Evolutionary conservation across 192 early-diverging fungal genomes (phyloP).

Genomic region (Rhizoclosmatium sp.): DNA sequence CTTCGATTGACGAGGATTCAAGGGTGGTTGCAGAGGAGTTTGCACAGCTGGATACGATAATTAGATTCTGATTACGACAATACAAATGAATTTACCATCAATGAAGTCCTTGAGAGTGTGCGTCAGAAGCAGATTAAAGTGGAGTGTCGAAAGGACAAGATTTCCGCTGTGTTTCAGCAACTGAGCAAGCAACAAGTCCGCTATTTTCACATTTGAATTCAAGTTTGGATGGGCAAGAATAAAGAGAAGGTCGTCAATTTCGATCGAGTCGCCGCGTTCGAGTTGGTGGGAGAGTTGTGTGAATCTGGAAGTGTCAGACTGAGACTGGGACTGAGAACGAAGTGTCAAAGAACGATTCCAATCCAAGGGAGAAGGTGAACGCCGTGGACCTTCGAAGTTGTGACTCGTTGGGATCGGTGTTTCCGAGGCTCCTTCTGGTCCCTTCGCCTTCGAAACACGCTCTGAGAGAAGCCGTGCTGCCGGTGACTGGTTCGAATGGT

Average conservation of each 20-base stretch:
- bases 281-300: no score
- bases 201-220: neutral
- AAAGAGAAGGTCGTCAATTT: neutral
- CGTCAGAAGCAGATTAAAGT: slow-evolving; percentile 21
- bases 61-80: neutral
- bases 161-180: neutral
- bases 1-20: neutral
- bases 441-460: no score
- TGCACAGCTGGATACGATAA: slow-evolving; percentile 5
- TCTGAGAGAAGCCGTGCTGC: no score
- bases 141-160: slow-evolving; percentile 5
- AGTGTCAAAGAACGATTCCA: no score
- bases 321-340: no score
- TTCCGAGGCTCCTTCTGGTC: no score
- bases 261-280: neutral
- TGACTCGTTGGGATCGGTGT: no score
- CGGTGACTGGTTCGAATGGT: no score
- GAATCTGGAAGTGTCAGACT: no score
- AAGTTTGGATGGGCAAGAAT: slow-evolving; percentile 24
- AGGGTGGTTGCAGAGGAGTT: slow-evolving; percentile 11
- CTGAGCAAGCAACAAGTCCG: neutral
- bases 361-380: no score
- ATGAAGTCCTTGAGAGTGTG: slow-evolving; percentile 9
- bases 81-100: slow-evolving; percentile 7
- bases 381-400: no score